These are phyloP conservation scores for Ascochyta lentis DNA, from an alignment of 2,329 filamentous ascomycete genomes.

Conservation along the genomic window DNA sequence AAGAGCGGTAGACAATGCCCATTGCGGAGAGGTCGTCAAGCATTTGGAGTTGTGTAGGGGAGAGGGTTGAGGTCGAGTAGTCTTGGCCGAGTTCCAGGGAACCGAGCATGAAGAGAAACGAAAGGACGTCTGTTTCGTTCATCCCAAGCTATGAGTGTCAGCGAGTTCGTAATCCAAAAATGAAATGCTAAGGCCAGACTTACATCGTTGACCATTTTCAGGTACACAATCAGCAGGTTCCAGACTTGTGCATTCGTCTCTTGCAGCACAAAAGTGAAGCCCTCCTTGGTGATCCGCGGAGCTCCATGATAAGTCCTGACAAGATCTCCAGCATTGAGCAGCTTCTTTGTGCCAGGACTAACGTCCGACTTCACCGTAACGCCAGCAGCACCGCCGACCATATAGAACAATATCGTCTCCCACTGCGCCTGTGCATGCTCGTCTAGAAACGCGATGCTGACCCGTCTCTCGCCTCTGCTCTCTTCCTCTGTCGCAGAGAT, in stretches of 20 bases:
- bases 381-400: conserved; percentile 76
- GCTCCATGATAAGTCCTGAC: conserved; percentile 67
- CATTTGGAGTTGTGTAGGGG: conserved; percentile 83
- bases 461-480: conserved; percentile 67
- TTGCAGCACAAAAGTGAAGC: conserved; percentile 93
- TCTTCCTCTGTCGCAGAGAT: conserved; percentile 73
- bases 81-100: conserved; percentile 89
- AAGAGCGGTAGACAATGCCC: conserved; percentile 79
- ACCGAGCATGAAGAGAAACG: conserved; percentile 94
- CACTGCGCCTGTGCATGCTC: conserved; percentile 86
- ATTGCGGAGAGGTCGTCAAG: conserved; percentile 91
- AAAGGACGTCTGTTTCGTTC: conserved; percentile 91
- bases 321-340: conserved; percentile 80
- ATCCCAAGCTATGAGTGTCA: conserved; percentile 64
- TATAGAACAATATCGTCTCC: conserved; percentile 95
- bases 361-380: conserved; percentile 53
- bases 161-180: not conserved
- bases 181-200: conserved; percentile 3
- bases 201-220: conserved; percentile 77
- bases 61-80: conserved; percentile 86
- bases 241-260: conserved; percentile 97
- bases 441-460: conserved; percentile 78
- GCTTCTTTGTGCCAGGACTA: conserved; percentile 74
- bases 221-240: conserved; percentile 91
- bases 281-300: conserved; percentile 85